A percentile compares a stretch with the other conserved stretches of the same genome.
phyloP scores from a whole-genome alignment of 345 rosid species.

The Syzygium grande region DNA sequence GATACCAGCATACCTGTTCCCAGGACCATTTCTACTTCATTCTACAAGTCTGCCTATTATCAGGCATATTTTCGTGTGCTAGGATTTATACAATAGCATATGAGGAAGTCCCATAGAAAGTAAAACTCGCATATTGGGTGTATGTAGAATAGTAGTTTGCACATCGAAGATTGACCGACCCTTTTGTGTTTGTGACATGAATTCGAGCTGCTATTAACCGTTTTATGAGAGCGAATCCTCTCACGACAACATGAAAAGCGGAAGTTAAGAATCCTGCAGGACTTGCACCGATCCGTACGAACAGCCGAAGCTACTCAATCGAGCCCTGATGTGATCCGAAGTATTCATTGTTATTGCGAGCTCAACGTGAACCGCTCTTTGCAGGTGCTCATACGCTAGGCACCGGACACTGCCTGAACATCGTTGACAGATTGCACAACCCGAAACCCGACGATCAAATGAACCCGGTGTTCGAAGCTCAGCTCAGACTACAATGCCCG shows the following conservation, averaged over 20 bases:
- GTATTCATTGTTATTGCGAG: not conserved
- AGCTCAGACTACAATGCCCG: conserved; percentile 7
- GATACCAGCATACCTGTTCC: not conserved
- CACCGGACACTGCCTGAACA: conserved; percentile 16
- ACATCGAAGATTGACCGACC: not conserved
- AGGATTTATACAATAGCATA: too few relatives aligned
- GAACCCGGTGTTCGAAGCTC: conserved; percentile 2
- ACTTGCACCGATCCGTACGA: not conserved
- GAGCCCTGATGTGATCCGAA: too few relatives aligned
- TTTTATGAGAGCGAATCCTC: not conserved
- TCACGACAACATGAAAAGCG: not conserved
- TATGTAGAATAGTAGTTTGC: not conserved
- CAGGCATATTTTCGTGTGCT: too few relatives aligned
- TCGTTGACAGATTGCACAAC: conserved; percentile 8
- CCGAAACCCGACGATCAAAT: not conserved
- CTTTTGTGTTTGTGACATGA: not conserved
- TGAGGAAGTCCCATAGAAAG: not conserved
- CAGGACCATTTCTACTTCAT: too few relatives aligned
- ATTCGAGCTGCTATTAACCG: not conserved
- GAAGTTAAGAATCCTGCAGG: not conserved
- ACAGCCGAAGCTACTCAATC: not conserved
- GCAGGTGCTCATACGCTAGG: conserved; percentile 21
- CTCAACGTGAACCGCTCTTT: not conserved
- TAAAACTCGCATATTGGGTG: not conserved
- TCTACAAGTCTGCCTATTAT: too few relatives aligned